Base-by-base conservation (phyloP, 768 basidiomycete genomes). In the Russula olivacea region DNA sequence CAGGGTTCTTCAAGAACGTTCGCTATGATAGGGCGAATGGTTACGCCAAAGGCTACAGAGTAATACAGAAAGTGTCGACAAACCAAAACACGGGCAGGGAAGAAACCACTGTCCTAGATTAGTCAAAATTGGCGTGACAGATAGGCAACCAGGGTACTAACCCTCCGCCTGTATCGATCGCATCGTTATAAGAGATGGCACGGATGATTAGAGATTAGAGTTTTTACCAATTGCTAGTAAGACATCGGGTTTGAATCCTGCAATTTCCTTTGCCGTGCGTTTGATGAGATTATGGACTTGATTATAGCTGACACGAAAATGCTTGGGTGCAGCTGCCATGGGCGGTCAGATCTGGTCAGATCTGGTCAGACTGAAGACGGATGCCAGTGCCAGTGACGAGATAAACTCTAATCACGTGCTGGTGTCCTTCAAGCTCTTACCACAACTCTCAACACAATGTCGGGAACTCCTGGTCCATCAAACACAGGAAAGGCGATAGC, bases 261-360 rank as follows among this genome's bases (percentile, higher is more conserved):
- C 72, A 69, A 98, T 93, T 69, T 81, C 78, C 53, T 79, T 78
- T 1, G 88, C 85, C 1, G 80, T 78, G 14, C 75, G 77, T 69
- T 85, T 85, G 69, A 96, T 93, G 65, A 93, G 80, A 68, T 91
- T 91, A 80, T 97, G 94, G 59, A 96, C 86, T 55, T 96, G 88
- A 70, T 96, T 95, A 78, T 97, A 97, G 21, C 92, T 95, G 60
- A 87, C 79, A 60, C 78, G 85, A 72, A 82, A 69, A 71, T 91
- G 90, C 69, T 86, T 73, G 45, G 83, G 78, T 71, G 77, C 76
- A 28, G 30, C 41, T 3, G 70, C 65, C 71, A 70, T 72, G 43
- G 52, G 61, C 15, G 38, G 7, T 40, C 38, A 5, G 12, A 36
- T n/a, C n/a, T 9, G 38, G 7, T 40, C 38, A 5, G 12, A 36